Base-by-base conservation (phyloP, 2,329 filamentous ascomycete species). In the Calonectria pteridis region DNA sequence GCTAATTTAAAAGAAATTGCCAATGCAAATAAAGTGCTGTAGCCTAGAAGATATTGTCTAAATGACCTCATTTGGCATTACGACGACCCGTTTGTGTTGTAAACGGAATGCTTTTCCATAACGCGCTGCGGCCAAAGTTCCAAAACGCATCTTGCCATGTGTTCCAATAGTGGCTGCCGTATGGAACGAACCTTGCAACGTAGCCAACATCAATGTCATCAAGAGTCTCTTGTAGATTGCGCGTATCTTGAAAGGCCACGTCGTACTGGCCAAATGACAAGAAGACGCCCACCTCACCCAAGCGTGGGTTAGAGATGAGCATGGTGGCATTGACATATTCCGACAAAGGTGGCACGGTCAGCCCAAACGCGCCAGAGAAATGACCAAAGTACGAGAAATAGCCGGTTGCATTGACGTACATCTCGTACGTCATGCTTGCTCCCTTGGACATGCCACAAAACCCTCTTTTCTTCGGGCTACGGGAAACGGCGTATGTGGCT, bases 311-410 rank as follows among this genome's bases (percentile, higher is more conserved):
- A 1, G 55, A 40, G 31, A n/a, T 40, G 23, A 62, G 55, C 55
- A 62, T 62, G 35, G n/a, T 62, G 4, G 55, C 28, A 40, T 62
- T 62, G n/a, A 62, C 55, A 62, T 62, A 62, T 14, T 62, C 55
- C 18, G 55, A 59, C 55, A 59, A 40, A 3, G 55, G 55, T 4
- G 55, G 55, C 14, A 59, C 33, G 20, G 23, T 59, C 13, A 59
- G 20, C 14, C 55, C 55, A 33, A 59, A 59, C 5, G 55, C 55
- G 33, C 55, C 55, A 13, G 55, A 59, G 33, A 59, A 59, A 33
- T 59, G 55, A 4, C 55, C 55, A 40, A 26, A 59, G 14, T 59
- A 59, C 2, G 55, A 59, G 33, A 59, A 59, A 6, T 59, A 59
- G 55, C 16, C 10, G 7, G 55, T 59, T 28, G 55, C 55, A n/a